Percentiles rank a stretch among this genome's conserved stretches.
phyloP scores from a whole-genome alignment of 2,329 filamentous ascomycete genomes.

The Monosporascus ibericus region DNA sequence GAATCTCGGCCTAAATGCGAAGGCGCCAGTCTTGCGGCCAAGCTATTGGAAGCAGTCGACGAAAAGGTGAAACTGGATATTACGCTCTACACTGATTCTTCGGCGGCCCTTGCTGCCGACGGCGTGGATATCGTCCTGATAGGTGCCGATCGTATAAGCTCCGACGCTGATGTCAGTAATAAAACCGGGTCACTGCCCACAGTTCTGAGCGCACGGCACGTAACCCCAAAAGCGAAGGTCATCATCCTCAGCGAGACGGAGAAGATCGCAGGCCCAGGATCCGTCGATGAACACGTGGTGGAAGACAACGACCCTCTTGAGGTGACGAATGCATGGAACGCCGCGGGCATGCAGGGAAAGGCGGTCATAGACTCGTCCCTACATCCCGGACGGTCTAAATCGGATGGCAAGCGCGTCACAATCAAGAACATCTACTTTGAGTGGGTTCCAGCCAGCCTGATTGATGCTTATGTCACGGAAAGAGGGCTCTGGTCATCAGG shows the following conservation, averaged over 20 bases:
- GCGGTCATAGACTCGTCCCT: constrained; percentile 8
- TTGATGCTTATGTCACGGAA: constrained; percentile 52
- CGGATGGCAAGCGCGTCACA: constrained; percentile 16
- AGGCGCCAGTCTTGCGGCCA: constrained; percentile 51
- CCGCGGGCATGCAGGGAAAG: constrained; percentile 13
- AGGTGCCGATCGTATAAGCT: constrained; percentile 57
- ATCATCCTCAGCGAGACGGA: constrained; percentile 54
- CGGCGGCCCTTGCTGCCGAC: constrained; percentile 45
- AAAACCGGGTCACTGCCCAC: constrained; percentile 59
- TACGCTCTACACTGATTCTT: constrained; percentile 54
- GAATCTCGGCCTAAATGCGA: constrained; percentile 64
- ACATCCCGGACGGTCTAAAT: background rate
- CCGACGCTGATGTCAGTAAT: constrained; percentile 55
- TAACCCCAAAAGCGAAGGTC: constrained; percentile 39
- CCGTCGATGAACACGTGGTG: constrained; percentile 35
- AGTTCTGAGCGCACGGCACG: constrained; percentile 46
- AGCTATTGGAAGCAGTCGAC: constrained; percentile 19
- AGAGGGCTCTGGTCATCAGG: constrained; percentile 36
- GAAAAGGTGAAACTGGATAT: constrained; percentile 25
- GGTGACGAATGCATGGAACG: constrained; percentile 41
- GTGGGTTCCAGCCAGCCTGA: constrained; percentile 45
- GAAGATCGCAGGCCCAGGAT: constrained; percentile 48
- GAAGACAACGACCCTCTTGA: constrained; percentile 49
- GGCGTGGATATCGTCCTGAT: constrained; percentile 54
- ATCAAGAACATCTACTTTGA: constrained; percentile 54